phyloP scores from a whole-genome alignment of 2,329 filamentous ascomycete genomes.

The Periconia sp. region DNA sequence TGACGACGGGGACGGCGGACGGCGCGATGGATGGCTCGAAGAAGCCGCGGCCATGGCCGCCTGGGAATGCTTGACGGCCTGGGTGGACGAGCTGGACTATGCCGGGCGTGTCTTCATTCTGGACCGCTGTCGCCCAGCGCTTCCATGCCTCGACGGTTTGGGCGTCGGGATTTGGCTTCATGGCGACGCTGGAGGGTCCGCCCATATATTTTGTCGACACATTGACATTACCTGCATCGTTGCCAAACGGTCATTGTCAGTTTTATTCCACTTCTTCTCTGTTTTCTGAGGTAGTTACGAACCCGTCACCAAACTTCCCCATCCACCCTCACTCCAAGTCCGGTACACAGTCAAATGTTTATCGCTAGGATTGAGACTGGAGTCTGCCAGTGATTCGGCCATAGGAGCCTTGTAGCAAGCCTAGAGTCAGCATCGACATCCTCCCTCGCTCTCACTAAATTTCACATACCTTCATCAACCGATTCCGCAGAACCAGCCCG shows the following conservation, averaged over 20 bases:
- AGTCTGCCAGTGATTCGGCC: constrained; percentile 24
- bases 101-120: constrained; percentile 58
- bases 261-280: not conserved
- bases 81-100: constrained; percentile 64
- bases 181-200: constrained; percentile 4
- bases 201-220: constrained; percentile 61
- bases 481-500: constrained; percentile 38
- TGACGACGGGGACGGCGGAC: constrained; percentile 46
- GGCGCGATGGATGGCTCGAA: constrained; percentile 33
- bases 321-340: constrained; percentile 53
- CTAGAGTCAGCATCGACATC: constrained; percentile 9
- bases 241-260: not conserved
- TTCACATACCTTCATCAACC: constrained; percentile 46
- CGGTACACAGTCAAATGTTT: constrained; percentile 50
- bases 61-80: constrained; percentile 54
- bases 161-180: constrained; percentile 31
- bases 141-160: constrained; percentile 36
- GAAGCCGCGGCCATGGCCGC: constrained; percentile 49
- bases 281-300: not conserved
- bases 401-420: constrained; percentile 36
- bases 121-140: constrained; percentile 46
- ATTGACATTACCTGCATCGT: constrained; percentile 57
- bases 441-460: constrained; percentile 46
- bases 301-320: constrained; percentile 54
- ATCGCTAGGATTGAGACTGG: constrained; percentile 15